These are phyloP conservation scores for Rhizopus stolonifer DNA, from an alignment of 371 early-diverging fungal genomes.

Conservation along the genomic window DNA sequence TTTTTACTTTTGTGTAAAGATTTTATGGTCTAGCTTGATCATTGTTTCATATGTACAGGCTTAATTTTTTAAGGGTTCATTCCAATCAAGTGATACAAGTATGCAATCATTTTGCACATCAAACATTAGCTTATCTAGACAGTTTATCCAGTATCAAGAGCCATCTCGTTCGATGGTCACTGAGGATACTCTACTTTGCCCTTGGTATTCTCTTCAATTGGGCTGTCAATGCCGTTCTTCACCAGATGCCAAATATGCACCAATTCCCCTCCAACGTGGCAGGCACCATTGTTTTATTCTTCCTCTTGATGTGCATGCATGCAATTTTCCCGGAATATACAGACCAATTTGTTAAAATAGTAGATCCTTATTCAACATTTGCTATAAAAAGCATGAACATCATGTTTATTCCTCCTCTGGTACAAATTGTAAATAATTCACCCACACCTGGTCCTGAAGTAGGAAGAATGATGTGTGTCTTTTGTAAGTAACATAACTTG, in stretches of 20 bases:
- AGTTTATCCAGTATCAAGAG: conserved; percentile 18
- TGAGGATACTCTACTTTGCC: conserved; percentile 14
- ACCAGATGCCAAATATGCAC: conserved; percentile 25
- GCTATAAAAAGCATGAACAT: conserved; percentile 29
- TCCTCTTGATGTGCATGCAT: conserved; percentile 16
- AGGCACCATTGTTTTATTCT: conserved; percentile 29
- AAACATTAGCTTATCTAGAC: conserved; percentile 15
- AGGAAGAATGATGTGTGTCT: conserved; percentile 31
- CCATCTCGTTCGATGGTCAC: conserved; percentile 13
- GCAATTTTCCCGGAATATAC: conserved; percentile 14
- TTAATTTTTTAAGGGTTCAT: too few relatives aligned
- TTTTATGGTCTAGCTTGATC: too few relatives aligned
- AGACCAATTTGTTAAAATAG: conserved; percentile 14
- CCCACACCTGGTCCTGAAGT: conserved; percentile 26
- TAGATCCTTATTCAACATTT: conserved; percentile 30
- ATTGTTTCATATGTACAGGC: too few relatives aligned
- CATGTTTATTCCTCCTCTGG: conserved; percentile 31
- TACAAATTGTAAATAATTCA: conserved; percentile 19
- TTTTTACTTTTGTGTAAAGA: too few relatives aligned
- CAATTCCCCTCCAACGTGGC: conserved; percentile 33
- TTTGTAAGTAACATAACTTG: conserved; percentile 15
- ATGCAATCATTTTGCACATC: too few relatives aligned
- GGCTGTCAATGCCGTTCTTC: conserved; percentile 23
- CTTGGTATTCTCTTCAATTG: conserved; percentile 22
- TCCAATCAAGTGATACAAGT: too few relatives aligned